Evolutionary conservation across 495 filamentous ascomycete species (phyloP).

Genomic region (Halenospora varia): DNA sequence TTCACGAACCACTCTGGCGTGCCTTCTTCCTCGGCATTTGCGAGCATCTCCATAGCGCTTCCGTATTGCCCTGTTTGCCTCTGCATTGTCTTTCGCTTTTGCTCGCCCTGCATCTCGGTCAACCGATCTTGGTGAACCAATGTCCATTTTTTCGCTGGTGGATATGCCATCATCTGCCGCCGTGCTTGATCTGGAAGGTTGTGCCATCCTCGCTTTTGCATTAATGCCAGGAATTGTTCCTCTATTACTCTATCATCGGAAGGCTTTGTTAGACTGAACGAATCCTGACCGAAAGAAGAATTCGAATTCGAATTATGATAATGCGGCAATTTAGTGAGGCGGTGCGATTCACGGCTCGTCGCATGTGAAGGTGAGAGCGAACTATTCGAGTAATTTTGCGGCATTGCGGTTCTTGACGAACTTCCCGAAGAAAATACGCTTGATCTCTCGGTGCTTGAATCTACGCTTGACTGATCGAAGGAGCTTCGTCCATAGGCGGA

Average conservation of each 20-base stretch:
- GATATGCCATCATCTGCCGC: slow-evolving; percentile 93
- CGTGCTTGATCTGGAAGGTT: slow-evolving; percentile 93
- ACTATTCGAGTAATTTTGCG: slow-evolving; percentile 45
- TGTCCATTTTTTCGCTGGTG: slow-evolving; percentile 93
- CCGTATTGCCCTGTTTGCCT: slow-evolving; percentile 55
- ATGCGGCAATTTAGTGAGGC: slow-evolving; percentile 42
- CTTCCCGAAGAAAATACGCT: slow-evolving; percentile 58
- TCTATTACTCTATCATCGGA: slow-evolving; percentile 86
- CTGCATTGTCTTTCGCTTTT: slow-evolving; percentile 75
- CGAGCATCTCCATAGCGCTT: slow-evolving; percentile 51
- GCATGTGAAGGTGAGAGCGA: slow-evolving; percentile 32
- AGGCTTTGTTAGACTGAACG: slow-evolving; percentile 63
- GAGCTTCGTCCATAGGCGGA: slow-evolving; percentile 67
- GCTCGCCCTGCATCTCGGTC: slow-evolving; percentile 89
- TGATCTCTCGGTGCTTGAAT: slow-evolving; percentile 58
- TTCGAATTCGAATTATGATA: slow-evolving; percentile 28
- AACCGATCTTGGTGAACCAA: slow-evolving; percentile 92
- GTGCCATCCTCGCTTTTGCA: slow-evolving; percentile 97
- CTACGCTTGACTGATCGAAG: slow-evolving; percentile 63
- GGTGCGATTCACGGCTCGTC: slow-evolving; percentile 46
- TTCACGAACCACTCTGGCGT: slow-evolving; percentile 98
- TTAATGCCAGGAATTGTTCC: slow-evolving; percentile 83
- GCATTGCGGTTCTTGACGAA: slow-evolving; percentile 53
- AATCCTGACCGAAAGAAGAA: slow-evolving; percentile 46
- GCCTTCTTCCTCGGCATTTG: slow-evolving; percentile 84